A percentile compares a stretch with the other conserved stretches of the same genome.
phyloP scores from a whole-genome alignment of 768 basidiomycete genomes.

The Tulasnella sp. region DNA sequence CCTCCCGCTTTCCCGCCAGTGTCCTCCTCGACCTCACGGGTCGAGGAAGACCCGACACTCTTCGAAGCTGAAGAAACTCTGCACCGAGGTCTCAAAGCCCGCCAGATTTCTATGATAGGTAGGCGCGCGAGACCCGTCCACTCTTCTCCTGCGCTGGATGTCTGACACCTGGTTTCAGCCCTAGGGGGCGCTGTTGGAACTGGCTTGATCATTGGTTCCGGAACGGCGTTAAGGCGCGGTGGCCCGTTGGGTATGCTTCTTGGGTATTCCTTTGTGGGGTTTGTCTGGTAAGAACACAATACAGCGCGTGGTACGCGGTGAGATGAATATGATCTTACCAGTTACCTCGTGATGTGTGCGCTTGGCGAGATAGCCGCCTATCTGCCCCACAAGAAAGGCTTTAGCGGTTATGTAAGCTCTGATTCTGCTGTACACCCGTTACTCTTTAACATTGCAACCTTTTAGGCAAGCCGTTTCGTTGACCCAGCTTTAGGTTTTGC shows the following conservation, averaged over 20 bases:
- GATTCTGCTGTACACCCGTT: neutral
- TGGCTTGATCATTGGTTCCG: constrained; percentile 60
- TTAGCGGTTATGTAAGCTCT: constrained; percentile 50
- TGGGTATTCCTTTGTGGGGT: constrained; percentile 24
- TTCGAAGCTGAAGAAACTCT: constrained; percentile 43
- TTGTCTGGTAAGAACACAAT: constrained; percentile 10
- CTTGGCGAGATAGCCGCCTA: constrained; percentile 57
- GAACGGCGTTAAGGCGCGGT: constrained; percentile 59
- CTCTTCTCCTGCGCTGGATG: neutral
- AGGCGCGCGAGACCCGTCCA: neutral
- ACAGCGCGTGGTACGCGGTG: neutral
- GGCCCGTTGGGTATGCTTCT: constrained; percentile 35
- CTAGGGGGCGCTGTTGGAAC: constrained; percentile 42
- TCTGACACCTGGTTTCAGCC: neutral
- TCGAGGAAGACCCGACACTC: constrained; percentile 21
- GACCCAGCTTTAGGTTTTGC: constrained; percentile 72
- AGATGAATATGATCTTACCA: neutral
- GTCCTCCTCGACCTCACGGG: constrained; percentile 2
- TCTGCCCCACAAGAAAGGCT: constrained; percentile 42
- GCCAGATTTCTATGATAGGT: constrained; percentile 55
- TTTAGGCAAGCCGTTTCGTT: constrained; percentile 59
- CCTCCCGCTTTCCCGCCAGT: neutral
- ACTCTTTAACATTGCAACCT: neutral
- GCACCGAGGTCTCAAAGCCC: constrained; percentile 53
- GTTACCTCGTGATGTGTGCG: constrained; percentile 57